These are phyloP conservation scores for Neostapfia colusana DNA, from an alignment of 176 grass and related monocot genomes.

Conservation along the genomic window DNA sequence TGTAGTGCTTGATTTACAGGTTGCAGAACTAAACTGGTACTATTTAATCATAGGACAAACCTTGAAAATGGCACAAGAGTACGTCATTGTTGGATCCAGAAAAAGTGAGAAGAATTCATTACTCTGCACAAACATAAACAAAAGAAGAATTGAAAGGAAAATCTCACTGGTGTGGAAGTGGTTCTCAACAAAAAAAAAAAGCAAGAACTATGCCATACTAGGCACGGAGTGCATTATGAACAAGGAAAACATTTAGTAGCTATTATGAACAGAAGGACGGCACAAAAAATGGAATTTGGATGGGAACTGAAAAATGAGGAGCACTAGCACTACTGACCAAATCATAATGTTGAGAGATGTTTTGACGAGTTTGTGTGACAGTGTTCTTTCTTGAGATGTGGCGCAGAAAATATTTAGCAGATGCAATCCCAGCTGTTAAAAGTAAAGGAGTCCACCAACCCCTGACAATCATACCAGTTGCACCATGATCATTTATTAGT, in stretches of 20 bases:
- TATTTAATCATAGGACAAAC: constrained; percentile 29
- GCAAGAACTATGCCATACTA: background rate
- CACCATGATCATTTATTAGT: background rate
- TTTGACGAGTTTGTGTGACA: constrained; percentile 74
- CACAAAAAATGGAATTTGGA: background rate
- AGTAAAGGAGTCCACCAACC: constrained; percentile 92
- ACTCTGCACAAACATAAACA: constrained; percentile 41
- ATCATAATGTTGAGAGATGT: constrained; percentile 93
- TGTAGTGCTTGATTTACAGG: background rate
- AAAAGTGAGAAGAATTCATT: constrained; percentile 85
- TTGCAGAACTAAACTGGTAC: background rate
- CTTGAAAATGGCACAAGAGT: constrained; percentile 80
- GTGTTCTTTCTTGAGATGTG: constrained; percentile 73
- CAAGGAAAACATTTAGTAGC: background rate
- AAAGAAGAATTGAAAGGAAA: background rate
- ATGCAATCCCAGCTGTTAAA: constrained; percentile 69
- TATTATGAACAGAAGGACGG: constrained; percentile 1
- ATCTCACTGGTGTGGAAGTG: background rate
- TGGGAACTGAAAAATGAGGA: constrained; percentile 16
- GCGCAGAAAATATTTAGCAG: constrained; percentile 75
- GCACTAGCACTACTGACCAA: constrained; percentile 44
- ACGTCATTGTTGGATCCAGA: constrained; percentile 87
- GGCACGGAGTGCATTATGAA: background rate
- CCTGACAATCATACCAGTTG: constrained; percentile 30
- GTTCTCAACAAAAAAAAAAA: background rate